Conservation (phyloP, 208 protist species). For the Wallacemonas collosoma region DNA sequence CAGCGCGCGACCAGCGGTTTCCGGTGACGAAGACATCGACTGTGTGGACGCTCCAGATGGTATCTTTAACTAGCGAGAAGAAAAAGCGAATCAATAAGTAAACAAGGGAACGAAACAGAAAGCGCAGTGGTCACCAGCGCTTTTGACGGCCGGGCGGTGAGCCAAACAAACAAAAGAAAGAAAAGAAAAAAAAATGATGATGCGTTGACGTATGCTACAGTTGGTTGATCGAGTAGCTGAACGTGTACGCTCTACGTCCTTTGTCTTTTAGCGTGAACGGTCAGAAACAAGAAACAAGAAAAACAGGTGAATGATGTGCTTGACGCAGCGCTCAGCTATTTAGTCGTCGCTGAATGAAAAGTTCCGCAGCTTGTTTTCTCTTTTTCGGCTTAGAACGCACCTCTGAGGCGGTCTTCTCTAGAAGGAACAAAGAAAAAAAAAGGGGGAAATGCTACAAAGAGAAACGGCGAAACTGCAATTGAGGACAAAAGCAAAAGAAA, state of each 20-base stretch:
- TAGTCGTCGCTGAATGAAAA: too few relatives aligned
- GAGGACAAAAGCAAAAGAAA: constrained; percentile 16
- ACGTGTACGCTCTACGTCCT: too few relatives aligned
- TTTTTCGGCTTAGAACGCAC: too few relatives aligned
- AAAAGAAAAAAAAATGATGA: neutral
- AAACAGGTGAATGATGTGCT: too few relatives aligned
- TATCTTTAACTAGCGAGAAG: neutral
- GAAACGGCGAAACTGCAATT: neutral
- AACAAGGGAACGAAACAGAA: constrained; percentile 6
- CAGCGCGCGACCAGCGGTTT: neutral
- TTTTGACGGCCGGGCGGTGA: neutral
- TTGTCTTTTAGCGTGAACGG: too few relatives aligned
- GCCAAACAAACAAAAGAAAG: neutral
- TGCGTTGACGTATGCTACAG: neutral
- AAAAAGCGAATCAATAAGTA: neutral
- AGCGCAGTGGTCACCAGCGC: neutral
- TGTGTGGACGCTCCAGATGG: neutral
- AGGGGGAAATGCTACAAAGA: constrained; percentile 1
- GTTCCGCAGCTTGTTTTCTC: too few relatives aligned
- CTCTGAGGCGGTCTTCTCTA: neutral
- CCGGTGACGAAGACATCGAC: neutral
- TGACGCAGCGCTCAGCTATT: too few relatives aligned
- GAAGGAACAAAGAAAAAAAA: constrained; percentile 20
- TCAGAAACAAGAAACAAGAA: too few relatives aligned
- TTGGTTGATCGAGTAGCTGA: too few relatives aligned